Conservation (phyloP, 2,329 filamentous ascomycete species). For the Podosphaera xanthii region DNA sequence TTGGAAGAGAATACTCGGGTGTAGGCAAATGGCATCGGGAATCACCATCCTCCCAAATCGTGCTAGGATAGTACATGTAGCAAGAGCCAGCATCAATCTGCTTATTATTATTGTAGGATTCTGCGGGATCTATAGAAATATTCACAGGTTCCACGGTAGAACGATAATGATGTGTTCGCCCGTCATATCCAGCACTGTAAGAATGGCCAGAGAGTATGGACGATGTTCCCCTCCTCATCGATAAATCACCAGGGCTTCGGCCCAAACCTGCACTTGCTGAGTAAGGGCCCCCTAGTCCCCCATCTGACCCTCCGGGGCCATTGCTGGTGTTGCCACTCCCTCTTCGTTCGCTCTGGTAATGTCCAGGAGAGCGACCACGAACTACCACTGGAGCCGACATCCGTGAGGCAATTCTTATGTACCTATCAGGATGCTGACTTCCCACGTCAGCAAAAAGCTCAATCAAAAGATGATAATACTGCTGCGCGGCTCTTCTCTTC, state of each 20-base stretch:
- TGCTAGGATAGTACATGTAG: slow-evolving; percentile 15
- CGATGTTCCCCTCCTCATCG: slow-evolving; percentile 10
- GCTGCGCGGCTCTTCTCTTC: slow-evolving; percentile 47
- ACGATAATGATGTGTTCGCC: slow-evolving; percentile 12
- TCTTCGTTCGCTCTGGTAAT: slow-evolving; percentile 31
- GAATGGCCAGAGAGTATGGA: slow-evolving; percentile 11
- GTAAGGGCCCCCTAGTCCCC: slow-evolving; percentile 13
- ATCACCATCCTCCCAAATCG: slow-evolving; percentile 14
- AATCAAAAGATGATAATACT: slow-evolving; percentile 50
- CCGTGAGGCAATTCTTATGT: slow-evolving; percentile 33
- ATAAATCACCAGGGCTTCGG: slow-evolving; percentile 12
- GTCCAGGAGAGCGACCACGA: slow-evolving; percentile 40
- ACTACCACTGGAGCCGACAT: slow-evolving; percentile 41
- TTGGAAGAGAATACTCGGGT: slow-evolving; percentile 8
- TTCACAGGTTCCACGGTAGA: slow-evolving; percentile 8
- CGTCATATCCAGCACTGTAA: slow-evolving; percentile 12
- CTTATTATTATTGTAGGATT: slow-evolving; percentile 15
- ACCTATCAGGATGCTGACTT: slow-evolving; percentile 18
- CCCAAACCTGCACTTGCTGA: slow-evolving; percentile 9
- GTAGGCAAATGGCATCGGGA: slow-evolving; percentile 11
- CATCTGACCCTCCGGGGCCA: slow-evolving; percentile 17
- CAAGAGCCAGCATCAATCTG: slow-evolving; percentile 11
- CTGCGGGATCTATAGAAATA: slow-evolving; percentile 15
- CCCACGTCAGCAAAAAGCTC: slow-evolving; percentile 38
- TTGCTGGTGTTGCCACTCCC: slow-evolving; percentile 29